phyloP scores from a whole-genome alignment of 225 moss, liverwort and hornwort species.

The Pseudoscleropodium purum region DNA sequence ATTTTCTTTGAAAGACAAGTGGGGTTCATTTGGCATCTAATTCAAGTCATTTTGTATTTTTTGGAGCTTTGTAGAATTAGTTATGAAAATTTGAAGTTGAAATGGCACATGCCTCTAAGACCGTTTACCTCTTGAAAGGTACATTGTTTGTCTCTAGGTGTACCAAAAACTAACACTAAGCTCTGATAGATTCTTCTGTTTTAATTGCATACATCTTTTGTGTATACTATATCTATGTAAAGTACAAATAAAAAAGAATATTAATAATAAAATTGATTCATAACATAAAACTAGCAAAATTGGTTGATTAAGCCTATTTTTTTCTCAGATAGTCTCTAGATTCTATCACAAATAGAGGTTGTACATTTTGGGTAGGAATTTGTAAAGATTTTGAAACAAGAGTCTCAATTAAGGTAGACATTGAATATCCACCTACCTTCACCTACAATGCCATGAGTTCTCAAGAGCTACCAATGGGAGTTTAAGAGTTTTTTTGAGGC shows the following conservation, averaged over 20 bases:
- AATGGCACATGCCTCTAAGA: no score
- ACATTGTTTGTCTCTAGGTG: neutral
- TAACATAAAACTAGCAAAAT: neutral
- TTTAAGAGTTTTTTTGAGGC: no score
- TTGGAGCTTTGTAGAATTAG: no score
- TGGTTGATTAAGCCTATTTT: rapidly evolving
- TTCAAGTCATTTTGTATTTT: no score
- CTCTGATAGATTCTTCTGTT: neutral
- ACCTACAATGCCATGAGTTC: rapidly evolving
- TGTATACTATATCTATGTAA: neutral
- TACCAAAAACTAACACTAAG: rapidly evolving
- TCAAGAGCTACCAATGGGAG: rapidly evolving
- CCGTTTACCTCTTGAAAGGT: no score
- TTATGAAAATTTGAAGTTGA: no score
- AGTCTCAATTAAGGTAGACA: neutral
- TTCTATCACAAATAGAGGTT: rapidly evolving
- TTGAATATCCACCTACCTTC: no score
- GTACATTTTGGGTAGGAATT: rapidly evolving
- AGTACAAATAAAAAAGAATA: neutral
- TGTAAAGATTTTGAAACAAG: rapidly evolving
- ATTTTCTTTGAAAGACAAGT: no score
- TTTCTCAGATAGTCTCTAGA: rapidly evolving
- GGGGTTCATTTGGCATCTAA: no score
- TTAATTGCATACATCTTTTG: neutral
- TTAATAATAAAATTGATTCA: rapidly evolving